Percentiles rank a stretch among this genome's conserved stretches.
Conservation (phyloP, 2,329 filamentous ascomycete species). For the Neofusicoccum laricinum region DNA sequence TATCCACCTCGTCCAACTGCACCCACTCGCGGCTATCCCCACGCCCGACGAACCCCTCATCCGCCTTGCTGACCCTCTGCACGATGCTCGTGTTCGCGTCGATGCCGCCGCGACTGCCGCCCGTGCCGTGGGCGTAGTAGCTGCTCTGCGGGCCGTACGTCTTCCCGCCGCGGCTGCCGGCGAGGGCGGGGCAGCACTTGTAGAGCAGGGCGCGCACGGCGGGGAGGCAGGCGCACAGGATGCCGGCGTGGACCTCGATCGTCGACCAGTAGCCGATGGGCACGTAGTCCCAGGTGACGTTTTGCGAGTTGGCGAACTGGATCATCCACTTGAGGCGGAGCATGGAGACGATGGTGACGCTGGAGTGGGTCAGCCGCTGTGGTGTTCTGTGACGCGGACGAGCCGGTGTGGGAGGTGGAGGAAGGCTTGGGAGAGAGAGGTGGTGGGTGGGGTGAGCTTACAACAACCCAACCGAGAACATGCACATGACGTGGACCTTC, state of each 20-base stretch:
- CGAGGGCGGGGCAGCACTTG: not conserved
- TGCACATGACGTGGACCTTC: slow-evolving; percentile 34
- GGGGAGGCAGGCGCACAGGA: slow-evolving; percentile 38
- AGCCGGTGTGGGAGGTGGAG: not conserved
- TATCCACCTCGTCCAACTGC: slow-evolving; percentile 1
- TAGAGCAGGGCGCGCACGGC: slow-evolving; percentile 20
- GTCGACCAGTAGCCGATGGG: slow-evolving; percentile 35
- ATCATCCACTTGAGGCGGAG: slow-evolving; percentile 44
- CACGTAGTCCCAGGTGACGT: slow-evolving; percentile 38
- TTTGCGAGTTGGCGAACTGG: slow-evolving; percentile 41
- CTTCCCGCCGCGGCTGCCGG: not conserved
- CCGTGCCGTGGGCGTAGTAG: not conserved
- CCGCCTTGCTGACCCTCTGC: slow-evolving; percentile 10
- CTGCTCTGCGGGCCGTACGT: not conserved
- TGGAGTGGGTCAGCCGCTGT: too few species aligned
- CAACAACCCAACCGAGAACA: slow-evolving; percentile 40
- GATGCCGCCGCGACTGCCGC: not conserved
- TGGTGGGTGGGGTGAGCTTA: slow-evolving; percentile 23
- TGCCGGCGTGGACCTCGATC: slow-evolving; percentile 35
- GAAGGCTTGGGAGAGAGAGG: not conserved
- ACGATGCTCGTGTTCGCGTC: slow-evolving; percentile 11
- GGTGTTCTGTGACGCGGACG: not conserved
- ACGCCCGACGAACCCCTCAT: not conserved
- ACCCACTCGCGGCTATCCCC: not conserved
- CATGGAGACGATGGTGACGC: slow-evolving; percentile 45